Evolutionary conservation across 2,329 filamentous ascomycete species (phyloP).

Genomic region (Pyrenochaeta sp.): DNA sequence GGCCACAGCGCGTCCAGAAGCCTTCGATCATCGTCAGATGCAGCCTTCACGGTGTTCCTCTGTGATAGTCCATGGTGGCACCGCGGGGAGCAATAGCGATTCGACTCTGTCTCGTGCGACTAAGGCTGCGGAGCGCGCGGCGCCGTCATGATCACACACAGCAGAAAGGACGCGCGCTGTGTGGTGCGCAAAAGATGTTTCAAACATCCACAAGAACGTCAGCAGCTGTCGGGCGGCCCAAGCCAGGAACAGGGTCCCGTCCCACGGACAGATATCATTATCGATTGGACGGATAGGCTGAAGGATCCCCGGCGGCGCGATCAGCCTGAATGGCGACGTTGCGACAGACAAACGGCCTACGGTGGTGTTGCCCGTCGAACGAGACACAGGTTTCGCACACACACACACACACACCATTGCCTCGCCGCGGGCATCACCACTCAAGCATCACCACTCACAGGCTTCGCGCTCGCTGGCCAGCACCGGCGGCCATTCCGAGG

Average conservation of each 20-base stretch:
- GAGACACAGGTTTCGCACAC: conserved; percentile 27
- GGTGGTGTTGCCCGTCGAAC: conserved; percentile 29
- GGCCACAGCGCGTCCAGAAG: conserved; percentile 34
- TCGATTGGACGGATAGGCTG: conserved; percentile 52
- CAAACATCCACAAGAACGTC: conserved; percentile 41
- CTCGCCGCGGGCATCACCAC: neutral
- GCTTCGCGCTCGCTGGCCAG: conserved; percentile 7
- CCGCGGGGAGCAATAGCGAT: conserved; percentile 32
- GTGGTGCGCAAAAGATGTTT: conserved; percentile 40
- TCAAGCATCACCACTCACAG: conserved; percentile 15
- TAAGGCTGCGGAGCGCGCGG: conserved; percentile 20
- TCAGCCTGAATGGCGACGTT: conserved; percentile 29
- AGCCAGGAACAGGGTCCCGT: conserved; percentile 37
- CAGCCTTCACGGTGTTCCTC: conserved; percentile 23
- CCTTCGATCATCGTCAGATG: conserved; percentile 17
- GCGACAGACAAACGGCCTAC: conserved; percentile 19
- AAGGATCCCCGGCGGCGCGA: conserved; percentile 33
- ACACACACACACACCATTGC: neutral
- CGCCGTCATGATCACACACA: conserved; percentile 33
- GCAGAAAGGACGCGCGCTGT: conserved; percentile 28
- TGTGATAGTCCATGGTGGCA: conserved; percentile 38
- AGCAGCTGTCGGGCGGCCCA: conserved; percentile 33
- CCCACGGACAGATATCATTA: conserved; percentile 48
- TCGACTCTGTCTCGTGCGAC: conserved; percentile 37
- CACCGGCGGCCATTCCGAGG: conserved; percentile 19